Evolutionary conservation across 2,329 filamentous ascomycete genomes (phyloP).

Genomic region (Magnaporthiopsis rhizophila): DNA sequence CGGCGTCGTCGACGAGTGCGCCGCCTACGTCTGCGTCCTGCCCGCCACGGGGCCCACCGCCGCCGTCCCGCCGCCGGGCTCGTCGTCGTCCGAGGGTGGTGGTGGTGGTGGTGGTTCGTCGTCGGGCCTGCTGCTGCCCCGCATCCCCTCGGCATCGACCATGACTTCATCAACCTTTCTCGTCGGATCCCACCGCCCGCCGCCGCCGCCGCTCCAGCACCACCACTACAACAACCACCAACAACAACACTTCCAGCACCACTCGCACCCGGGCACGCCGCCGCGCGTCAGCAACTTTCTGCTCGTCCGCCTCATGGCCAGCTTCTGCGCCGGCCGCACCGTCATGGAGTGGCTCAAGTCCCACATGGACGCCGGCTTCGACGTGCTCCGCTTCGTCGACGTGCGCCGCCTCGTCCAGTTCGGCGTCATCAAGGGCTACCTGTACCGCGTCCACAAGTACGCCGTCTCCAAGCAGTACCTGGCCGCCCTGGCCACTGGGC

Average conservation of each 20-base stretch:
- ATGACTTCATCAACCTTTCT: neutral
- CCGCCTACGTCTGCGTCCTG: conserved; percentile 63
- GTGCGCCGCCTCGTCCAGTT: conserved; percentile 90
- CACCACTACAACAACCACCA: conserved; percentile 9
- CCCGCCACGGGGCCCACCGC: conserved; percentile 14
- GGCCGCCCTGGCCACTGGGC: conserved; percentile 45
- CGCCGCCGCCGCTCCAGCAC: too few species aligned
- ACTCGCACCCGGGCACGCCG: conserved; percentile 11
- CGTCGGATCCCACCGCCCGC: neutral
- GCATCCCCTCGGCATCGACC: conserved; percentile 1
- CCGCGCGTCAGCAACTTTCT: conserved; percentile 46
- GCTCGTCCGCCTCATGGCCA: conserved; percentile 77
- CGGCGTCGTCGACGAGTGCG: conserved; percentile 77
- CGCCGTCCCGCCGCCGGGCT: neutral
- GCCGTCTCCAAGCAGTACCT: conserved; percentile 62
- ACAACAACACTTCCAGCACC: conserved; percentile 11
- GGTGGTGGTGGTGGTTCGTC: neutral
- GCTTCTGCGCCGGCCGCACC: conserved; percentile 74
- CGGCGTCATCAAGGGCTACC: conserved; percentile 86
- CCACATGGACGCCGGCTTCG: conserved; percentile 57
- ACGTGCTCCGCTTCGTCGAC: conserved; percentile 69
- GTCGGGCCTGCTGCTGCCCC: neutral
- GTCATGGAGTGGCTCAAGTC: conserved; percentile 79
- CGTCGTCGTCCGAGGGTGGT: neutral
- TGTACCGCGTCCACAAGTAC: conserved; percentile 91